A percentile compares a stretch with the other conserved stretches of the same genome.
phyloP scores from a whole-genome alignment of 345 rosid species.

The Lepidium sativum region DNA sequence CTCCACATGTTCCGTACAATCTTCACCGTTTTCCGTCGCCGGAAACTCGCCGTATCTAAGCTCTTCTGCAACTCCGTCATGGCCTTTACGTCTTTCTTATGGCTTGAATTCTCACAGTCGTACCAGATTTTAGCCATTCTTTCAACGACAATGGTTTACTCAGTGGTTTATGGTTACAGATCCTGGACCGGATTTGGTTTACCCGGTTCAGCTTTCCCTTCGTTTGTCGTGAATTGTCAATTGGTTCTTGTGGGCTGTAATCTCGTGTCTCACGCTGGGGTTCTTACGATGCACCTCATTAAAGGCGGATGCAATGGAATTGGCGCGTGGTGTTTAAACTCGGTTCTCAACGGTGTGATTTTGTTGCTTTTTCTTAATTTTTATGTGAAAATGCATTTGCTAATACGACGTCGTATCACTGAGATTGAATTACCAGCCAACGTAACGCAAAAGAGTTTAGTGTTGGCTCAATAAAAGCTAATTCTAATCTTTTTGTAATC shows the following conservation, averaged over 20 bases:
- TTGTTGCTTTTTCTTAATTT: conserved; percentile 55
- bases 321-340: conserved; percentile 66
- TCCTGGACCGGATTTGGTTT: conserved; percentile 64
- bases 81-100: conserved; percentile 61
- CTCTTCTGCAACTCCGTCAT: conserved; percentile 52
- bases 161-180: conserved; percentile 63
- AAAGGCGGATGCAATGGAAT: conserved; percentile 82
- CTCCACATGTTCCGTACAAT: conserved; percentile 71
- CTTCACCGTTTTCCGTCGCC: conserved; percentile 41
- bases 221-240: conserved; percentile 57
- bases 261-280: conserved; percentile 55
- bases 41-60: conserved; percentile 51
- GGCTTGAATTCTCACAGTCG: conserved; percentile 89
- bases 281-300: conserved; percentile 49
- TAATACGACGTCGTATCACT: background rate
- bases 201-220: conserved; percentile 40
- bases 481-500: too few relatives aligned
- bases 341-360: conserved; percentile 46
- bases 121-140: conserved; percentile 79
- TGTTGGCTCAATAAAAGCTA: too few relatives aligned
- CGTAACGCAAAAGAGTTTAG: background rate
- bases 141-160: conserved; percentile 55
- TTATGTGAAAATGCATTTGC: conserved; percentile 32
- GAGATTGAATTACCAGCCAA: background rate
- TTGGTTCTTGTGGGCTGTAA: conserved; percentile 49